Evolutionary conservation across 2,329 filamentous ascomycete genomes (phyloP).

Genomic region (Aureobasidium sp.): DNA sequence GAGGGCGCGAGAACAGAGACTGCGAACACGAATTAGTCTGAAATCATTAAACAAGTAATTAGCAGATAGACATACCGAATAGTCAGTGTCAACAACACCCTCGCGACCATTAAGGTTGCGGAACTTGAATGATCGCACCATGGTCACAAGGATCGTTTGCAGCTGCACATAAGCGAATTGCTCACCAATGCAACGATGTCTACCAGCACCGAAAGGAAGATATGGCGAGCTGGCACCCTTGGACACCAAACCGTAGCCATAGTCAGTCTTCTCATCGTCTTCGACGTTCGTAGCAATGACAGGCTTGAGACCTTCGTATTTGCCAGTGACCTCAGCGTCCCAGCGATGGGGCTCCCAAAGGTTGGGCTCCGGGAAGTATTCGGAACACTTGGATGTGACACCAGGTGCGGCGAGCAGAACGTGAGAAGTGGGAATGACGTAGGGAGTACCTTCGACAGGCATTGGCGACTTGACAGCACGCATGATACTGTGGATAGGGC

Average conservation of each 20-base stretch:
- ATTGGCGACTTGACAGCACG: constrained; percentile 86
- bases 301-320: constrained; percentile 27
- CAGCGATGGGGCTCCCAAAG: constrained; percentile 89
- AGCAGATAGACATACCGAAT: constrained; percentile 35
- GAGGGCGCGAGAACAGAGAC: constrained; percentile 41
- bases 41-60: not conserved
- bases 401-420: constrained; percentile 79
- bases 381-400: constrained; percentile 63
- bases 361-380: constrained; percentile 75
- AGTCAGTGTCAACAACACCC: constrained; percentile 63
- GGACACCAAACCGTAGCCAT: constrained; percentile 86
- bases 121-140: constrained; percentile 76
- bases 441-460: constrained; percentile 73
- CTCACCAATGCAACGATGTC: constrained; percentile 93
- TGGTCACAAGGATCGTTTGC: constrained; percentile 70
- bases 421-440: constrained; percentile 72
- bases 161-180: constrained; percentile 93
- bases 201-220: constrained; percentile 85
- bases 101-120: constrained; percentile 65
- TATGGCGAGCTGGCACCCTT: constrained; percentile 88
- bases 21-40: not conserved
- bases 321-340: constrained; percentile 53
- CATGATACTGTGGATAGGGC: constrained; percentile 92
- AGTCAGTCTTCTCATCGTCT: constrained; percentile 71
- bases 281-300: constrained; percentile 30